These are phyloP conservation scores for Mucor lusitanicus DNA, from an alignment of 371 early-diverging fungal genomes.

Conservation along the genomic window DNA sequence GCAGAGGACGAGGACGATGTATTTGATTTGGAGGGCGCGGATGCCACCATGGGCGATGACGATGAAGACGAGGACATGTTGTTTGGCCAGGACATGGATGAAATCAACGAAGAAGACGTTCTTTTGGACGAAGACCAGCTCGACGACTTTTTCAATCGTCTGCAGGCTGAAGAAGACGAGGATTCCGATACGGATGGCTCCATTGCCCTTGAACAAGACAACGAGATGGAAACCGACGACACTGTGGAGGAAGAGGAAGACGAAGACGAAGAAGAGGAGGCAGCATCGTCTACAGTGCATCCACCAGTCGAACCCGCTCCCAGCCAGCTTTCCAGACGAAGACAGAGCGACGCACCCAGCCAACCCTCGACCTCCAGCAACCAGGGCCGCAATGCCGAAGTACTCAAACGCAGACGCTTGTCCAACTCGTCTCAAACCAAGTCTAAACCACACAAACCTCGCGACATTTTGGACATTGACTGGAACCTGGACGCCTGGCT, in stretches of 20 bases:
- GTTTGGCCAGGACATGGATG: constrained; percentile 12
- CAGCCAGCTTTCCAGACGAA: constrained; percentile 6
- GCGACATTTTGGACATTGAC: constrained; percentile 40
- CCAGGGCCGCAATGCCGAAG: constrained; percentile 7
- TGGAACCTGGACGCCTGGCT: constrained; percentile 43
- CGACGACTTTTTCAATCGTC: constrained; percentile 7
- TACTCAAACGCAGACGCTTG: constrained; percentile 18
- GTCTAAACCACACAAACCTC: constrained; percentile 18
- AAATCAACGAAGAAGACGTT: constrained; percentile 13
- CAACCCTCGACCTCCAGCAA: neutral
- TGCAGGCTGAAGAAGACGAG: neutral
- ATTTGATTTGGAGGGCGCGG: constrained; percentile 19
- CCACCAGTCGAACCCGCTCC: neutral
- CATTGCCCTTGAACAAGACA: neutral
- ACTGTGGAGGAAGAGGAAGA: neutral
- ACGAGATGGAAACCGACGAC: neutral
- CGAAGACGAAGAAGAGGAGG: too few species aligned
- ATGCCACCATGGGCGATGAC: constrained; percentile 14
- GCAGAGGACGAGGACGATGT: constrained; percentile 25
- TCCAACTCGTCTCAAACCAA: constrained; percentile 24
- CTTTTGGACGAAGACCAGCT: constrained; percentile 22
- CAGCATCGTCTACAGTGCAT: too few species aligned
- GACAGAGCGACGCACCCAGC: constrained; percentile 4
- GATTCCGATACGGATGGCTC: constrained; percentile 8
- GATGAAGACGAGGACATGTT: constrained; percentile 18